Base-by-base conservation (phyloP, 1,139 yeast genomes). In the Suhomyces kunorum region DNA sequence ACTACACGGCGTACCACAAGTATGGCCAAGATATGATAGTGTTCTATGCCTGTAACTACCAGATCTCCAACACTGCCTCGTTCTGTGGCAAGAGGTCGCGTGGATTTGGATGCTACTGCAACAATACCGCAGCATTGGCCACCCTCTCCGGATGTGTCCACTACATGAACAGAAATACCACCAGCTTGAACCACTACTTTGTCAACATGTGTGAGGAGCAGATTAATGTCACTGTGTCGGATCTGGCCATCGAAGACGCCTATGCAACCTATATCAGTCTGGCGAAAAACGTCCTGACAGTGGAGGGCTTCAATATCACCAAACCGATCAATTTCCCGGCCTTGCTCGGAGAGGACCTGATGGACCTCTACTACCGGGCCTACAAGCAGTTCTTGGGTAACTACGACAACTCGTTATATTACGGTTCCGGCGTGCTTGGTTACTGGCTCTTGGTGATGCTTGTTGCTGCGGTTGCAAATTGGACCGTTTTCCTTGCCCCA, bases 361-460 rank as follows among this genome's bases (percentile, higher is more conserved):
- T 54, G 14, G 12, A 32, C 1, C 20, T 52, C 8, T 63, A 55
- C 39, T 28, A 41, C 17, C 47, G 41, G 3, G 49, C 64, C 1
- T 67, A 68, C 42, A 48, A 47, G 9, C 53, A 52, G 28, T 68
- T 62, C 42, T 51, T 63, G 28, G 70, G 68, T 5, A 67, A 66
- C 43, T 68, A 63, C 44, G 58, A 61, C 38, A 44, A 28, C 37
- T 67, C 81, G 3, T 61, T 73, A 38, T 74, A 60, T 45, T 68
- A 73, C 48, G 83, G 84, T 8, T 58, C 69, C 16, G 81, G 71
- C 3, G 40, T 69, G 19, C 48, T 78, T 22, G 78, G 75, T 0
- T 78, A 67, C 50, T 78, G 83, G 81, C 68, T 63, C 1, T 39
- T 71, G 4, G 61, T 80, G 7, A 51, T 78, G 44, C 18, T 78